These are phyloP conservation scores for Rhizophora apiculata DNA, from an alignment of 345 rosid species.

Conservation along the genomic window DNA sequence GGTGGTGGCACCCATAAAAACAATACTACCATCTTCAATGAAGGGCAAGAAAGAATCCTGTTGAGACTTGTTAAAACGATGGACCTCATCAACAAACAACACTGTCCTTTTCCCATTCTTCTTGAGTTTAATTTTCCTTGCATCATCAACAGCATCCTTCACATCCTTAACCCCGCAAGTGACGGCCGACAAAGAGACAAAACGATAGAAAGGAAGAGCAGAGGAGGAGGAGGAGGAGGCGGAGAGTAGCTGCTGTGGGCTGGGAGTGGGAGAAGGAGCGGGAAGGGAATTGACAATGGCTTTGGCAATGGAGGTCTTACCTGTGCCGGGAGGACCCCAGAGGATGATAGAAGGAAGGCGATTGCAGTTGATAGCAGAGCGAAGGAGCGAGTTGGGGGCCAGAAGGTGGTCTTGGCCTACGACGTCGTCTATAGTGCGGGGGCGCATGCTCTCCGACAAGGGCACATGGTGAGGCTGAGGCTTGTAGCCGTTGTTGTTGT, in stretches of 20 bases:
- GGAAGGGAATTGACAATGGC: constrained; percentile 52
- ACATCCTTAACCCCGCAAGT: constrained; percentile 78
- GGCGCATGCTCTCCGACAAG: constrained; percentile 80
- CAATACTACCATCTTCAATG: constrained; percentile 80
- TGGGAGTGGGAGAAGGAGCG: neutral
- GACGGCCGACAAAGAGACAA: constrained; percentile 65
- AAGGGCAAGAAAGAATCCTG: constrained; percentile 85
- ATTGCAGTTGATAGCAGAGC: constrained; percentile 47
- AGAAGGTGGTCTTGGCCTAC: constrained; percentile 76
- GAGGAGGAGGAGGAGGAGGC: constrained; percentile 17
- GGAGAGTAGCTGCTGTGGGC: neutral
- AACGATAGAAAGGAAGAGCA: constrained; percentile 29
- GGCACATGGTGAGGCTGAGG: constrained; percentile 34
- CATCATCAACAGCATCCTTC: constrained; percentile 64
- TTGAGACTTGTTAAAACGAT: constrained; percentile 75
- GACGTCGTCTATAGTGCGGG: constrained; percentile 60
- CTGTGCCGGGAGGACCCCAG: constrained; percentile 91
- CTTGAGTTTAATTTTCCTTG: constrained; percentile 46
- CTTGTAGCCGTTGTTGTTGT: no score
- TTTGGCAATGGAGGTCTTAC: constrained; percentile 82
- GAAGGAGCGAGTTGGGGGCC: constrained; percentile 49
- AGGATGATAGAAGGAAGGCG: constrained; percentile 70
- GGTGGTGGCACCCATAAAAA: constrained; percentile 79
- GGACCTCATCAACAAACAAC: constrained; percentile 81
- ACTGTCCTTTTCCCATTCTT: constrained; percentile 46